phyloP scores from a whole-genome alignment of 148 eudicot species.

The Silene conica region DNA sequence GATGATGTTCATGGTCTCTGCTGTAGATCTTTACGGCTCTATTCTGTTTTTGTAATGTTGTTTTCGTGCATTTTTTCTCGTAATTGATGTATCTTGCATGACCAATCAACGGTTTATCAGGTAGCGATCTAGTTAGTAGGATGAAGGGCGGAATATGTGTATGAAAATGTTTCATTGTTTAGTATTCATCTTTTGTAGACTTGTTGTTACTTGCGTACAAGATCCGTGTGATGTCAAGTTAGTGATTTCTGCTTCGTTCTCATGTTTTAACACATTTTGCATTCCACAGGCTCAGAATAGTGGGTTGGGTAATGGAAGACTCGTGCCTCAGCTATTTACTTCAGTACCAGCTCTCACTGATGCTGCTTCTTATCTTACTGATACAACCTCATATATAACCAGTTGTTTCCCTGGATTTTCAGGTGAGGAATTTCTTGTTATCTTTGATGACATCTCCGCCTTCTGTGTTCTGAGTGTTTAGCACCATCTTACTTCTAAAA shows the following conservation, averaged over 20 bases:
- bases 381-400: constrained; percentile 63
- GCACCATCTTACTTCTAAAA: background rate
- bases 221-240: background rate
- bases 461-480: background rate
- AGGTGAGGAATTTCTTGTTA: constrained; percentile 27
- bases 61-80: background rate
- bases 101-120: background rate
- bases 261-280: constrained; percentile 1
- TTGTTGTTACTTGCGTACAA: background rate
- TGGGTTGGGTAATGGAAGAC: constrained; percentile 36
- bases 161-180: background rate
- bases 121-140: background rate
- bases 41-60: background rate
- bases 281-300: constrained; percentile 45
- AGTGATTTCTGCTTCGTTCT: background rate
- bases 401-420: constrained; percentile 59
- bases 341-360: constrained; percentile 69
- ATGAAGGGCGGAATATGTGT: background rate
- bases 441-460: background rate
- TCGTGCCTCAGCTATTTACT: constrained; percentile 52
- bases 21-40: background rate
- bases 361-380: constrained; percentile 78
- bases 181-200: background rate
- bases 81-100: background rate
- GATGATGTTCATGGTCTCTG: background rate